Base-by-base conservation (phyloP, 1,139 yeast species). In the Saccharomycopsis crataegensis region DNA sequence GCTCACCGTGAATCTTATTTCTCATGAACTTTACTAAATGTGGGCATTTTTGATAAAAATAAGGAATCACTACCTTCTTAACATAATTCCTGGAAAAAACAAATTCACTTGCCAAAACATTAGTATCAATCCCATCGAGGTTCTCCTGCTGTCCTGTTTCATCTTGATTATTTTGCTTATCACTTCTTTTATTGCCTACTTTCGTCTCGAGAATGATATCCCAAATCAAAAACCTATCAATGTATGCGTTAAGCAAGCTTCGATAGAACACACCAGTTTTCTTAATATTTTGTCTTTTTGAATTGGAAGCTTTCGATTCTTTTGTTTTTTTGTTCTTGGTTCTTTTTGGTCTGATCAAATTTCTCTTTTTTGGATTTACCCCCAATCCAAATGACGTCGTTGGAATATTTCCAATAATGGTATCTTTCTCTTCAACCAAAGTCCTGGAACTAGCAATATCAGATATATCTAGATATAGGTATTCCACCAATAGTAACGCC, bases 141-240 rank as follows among this genome's bases (percentile, higher is more conserved):
- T 22, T 22, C 4, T 22, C 28, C 28, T 3, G 28, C 28, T 22
- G 2, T 11, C n/a, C n/a, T 2, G n/a, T 5, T 40, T 40, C 43
- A n/a, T 17, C 43, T n/a, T 40, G 9, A 40, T 8, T 40, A 40
- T 46, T 36, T 17, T 40, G 33, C 8, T 11, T 38, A 5, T 16
- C 49, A 14, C 8, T 12, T 8, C 8, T 28, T 17, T 11, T 9
- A 22, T 44, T 17, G 5, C 28, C 36, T 17, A 36, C 8, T 28
- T 46, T 43, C 8, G 53, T 46, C 28, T 52, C 56, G 11, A 52
- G 12, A 11, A 52, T 34, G 16, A 55, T 48, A 47, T 57, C 59
- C 54, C 56, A 57, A 22, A 57, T 57, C n/a, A 54, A 34, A 8
- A 55, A 47, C 40, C 59, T 46, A 41, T 57, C 59, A n/a, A 57